Evolutionary conservation across 2,329 filamentous ascomycete genomes (phyloP).

Genomic region (Rhynchosporium secalis): DNA sequence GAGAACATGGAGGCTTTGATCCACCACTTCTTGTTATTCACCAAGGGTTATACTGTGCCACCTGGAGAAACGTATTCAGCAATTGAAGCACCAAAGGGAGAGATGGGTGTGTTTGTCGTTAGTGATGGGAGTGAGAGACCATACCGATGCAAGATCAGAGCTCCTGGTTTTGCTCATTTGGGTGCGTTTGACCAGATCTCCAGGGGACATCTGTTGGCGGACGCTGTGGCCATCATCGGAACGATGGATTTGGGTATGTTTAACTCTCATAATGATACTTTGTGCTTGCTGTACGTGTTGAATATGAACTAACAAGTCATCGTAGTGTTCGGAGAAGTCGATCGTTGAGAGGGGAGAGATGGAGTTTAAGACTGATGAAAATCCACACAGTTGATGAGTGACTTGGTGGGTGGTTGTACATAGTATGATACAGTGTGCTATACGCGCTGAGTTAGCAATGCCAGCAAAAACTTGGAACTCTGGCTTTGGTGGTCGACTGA

Average conservation of each 20-base stretch:
- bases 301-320: constrained; percentile 27
- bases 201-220: constrained; percentile 89
- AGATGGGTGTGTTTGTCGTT: constrained; percentile 97
- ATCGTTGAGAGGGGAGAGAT: constrained; percentile 44
- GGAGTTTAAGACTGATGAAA: constrained; percentile 12
- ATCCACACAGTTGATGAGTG: constrained; percentile 16
- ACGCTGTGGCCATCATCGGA: constrained; percentile 93
- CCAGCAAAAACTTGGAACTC: constrained; percentile 21
- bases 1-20: constrained; percentile 99
- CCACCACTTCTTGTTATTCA: constrained; percentile 98
- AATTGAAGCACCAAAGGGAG: constrained; percentile 99
- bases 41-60: constrained; percentile 95
- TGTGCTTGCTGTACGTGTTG: constrained; percentile 14
- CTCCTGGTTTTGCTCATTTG: constrained; percentile 94
- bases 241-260: constrained; percentile 80
- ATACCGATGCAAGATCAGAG: constrained; percentile 96
- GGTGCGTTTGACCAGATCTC: constrained; percentile 91
- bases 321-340: constrained; percentile 48
- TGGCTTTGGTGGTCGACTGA: constrained; percentile 5
- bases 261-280: constrained; percentile 6
- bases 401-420: constrained; percentile 28
- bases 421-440: constrained; percentile 20
- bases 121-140: constrained; percentile 95
- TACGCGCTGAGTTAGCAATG: constrained; percentile 33
- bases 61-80: constrained; percentile 97